Evolutionary conservation across 306 rosid species (phyloP).

Genomic region (Pueraria montana): DNA sequence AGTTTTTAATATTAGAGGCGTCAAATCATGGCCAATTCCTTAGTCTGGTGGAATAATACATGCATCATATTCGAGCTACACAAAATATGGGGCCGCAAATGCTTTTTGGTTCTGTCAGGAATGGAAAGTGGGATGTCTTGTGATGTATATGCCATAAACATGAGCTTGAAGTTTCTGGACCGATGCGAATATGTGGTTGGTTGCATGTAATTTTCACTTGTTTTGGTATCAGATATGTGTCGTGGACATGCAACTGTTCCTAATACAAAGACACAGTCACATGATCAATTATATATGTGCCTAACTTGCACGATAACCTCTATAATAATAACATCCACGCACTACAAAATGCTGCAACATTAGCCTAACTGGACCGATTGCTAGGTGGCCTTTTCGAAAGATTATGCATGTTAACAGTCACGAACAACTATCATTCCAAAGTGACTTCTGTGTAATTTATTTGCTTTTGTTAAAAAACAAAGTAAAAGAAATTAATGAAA

Average conservation of each 20-base stretch:
- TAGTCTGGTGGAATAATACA: neutral
- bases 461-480: neutral
- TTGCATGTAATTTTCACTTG: conserved; percentile 27
- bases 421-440: conserved; percentile 3
- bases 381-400: conserved; percentile 15
- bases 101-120: conserved; percentile 31
- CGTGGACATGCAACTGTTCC: neutral
- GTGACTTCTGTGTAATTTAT: neutral
- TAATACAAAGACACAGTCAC: conserved; percentile 3
- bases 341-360: conserved; percentile 26
- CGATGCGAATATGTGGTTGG: conserved; percentile 38
- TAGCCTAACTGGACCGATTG: neutral
- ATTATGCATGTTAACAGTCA: conserved; percentile 4
- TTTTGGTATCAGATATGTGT: neutral
- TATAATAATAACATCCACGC: conserved; percentile 3
- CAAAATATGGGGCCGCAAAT: conserved; percentile 32
- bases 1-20: neutral
- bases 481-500: neutral
- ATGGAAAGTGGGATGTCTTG: conserved; percentile 22
- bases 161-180: conserved; percentile 29
- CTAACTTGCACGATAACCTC: conserved; percentile 21
- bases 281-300: conserved; percentile 15
- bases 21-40: conserved; percentile 9
- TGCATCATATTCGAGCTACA: conserved; percentile 20
- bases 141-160: conserved; percentile 10